These are phyloP conservation scores for Phalaenopsis equestris DNA, from an alignment of 106 monocot genomes.

Conservation along the genomic window DNA sequence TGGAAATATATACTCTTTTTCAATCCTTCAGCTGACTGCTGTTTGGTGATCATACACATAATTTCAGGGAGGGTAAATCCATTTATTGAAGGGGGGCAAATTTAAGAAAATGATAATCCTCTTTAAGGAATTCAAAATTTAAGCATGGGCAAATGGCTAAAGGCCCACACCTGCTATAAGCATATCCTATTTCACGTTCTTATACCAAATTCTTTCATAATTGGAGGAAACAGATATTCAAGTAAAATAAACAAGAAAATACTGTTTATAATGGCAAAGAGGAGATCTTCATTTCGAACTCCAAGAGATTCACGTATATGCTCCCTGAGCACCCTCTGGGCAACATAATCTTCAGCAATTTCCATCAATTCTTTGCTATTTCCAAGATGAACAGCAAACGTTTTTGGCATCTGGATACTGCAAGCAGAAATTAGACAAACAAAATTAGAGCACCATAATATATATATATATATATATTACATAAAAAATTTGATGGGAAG, in stretches of 20 bases:
- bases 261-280: constrained; percentile 96
- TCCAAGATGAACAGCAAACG: constrained; percentile 92
- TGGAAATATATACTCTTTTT: too few relatives aligned
- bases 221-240: neutral
- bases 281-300: constrained; percentile 68
- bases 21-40: too few relatives aligned
- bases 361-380: constrained; percentile 94
- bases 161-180: too few relatives aligned
- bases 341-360: constrained; percentile 80
- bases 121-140: too few relatives aligned
- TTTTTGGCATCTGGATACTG: constrained; percentile 89
- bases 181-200: neutral
- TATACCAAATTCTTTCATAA: neutral
- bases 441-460: neutral
- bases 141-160: too few relatives aligned
- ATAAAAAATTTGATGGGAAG: neutral
- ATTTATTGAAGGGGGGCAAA: too few relatives aligned
- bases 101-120: too few relatives aligned
- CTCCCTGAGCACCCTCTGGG: constrained; percentile 70
- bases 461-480: neutral
- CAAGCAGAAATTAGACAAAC: constrained; percentile 5
- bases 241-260: constrained; percentile 14
- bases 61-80: too few relatives aligned
- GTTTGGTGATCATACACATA: too few relatives aligned
- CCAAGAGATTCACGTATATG: constrained; percentile 82